Evolutionary conservation across 768 basidiomycete genomes (phyloP), one percentile per base, ranked within the genome.

Genomic region (Leccinum disarticulatum): DNA sequence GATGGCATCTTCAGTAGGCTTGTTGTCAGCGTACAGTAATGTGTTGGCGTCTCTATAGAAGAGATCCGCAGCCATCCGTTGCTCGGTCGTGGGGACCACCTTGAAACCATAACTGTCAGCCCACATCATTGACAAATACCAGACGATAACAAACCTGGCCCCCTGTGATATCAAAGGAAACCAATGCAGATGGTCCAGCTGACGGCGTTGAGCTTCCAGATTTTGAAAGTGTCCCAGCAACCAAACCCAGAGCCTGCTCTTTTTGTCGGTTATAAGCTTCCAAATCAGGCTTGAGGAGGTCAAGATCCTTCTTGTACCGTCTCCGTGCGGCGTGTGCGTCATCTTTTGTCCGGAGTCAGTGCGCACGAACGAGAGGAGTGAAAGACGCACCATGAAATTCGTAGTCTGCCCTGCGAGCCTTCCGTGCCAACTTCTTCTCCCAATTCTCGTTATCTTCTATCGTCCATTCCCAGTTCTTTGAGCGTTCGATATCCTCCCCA

Each of bases 401-500:
- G 64, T 87, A 93, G 74, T 96, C 92, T 9, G 87, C 91, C 73
- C 92, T 81, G 72, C 93, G 81, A 63, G 83, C 84, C 76, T 95
- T 98, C 67, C 88, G 77, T 27, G 86, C 87, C 65, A 84, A 73
- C 73, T 95, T 93, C 52, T 70, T 70, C 48, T 69, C 68, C 68
- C 68, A 69, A 19, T 70, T 70, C 35, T 70, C 68, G 15, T 70
- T 71, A 33, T 69, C 68, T n/a, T 69, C 68, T 55, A 69, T 69
- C 14, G 68, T 69, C 68, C 68, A 69, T n/a, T 97, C 95, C 97
- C 97, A 99, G 58, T 86, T 81, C 61, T 98, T 98, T 93, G 58
- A 97, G 86, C 28, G 91, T 91, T 79, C 91, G 95, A 93, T 79
- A 70, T 98, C 95, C 72, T 94, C 93, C n/a, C 95, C 96, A 0